phyloP scores from a whole-genome alignment of 495 filamentous ascomycete genomes.

The Emericellopsis terricola region DNA sequence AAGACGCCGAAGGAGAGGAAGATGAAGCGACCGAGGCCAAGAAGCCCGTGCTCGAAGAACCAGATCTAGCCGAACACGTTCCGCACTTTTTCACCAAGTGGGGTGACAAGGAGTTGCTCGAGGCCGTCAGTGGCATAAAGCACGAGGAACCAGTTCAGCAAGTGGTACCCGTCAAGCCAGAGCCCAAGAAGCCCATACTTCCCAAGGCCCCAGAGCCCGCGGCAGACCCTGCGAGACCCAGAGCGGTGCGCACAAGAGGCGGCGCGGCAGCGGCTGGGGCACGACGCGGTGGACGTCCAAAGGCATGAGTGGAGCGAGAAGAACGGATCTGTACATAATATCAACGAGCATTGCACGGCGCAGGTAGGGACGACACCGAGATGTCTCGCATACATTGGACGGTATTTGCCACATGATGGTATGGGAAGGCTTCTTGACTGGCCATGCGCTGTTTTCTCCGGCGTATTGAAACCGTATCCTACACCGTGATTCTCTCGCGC shows the following conservation, averaged over 20 bases:
- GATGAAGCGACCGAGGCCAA: neutral
- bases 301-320: no score
- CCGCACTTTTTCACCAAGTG: slow-evolving; percentile 15
- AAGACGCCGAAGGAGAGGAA: neutral
- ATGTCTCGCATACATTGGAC: no score
- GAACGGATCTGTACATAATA: no score
- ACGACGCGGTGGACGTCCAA: neutral
- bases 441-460: no score
- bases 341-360: neutral
- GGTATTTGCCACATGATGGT: no score
- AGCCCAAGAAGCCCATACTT: slow-evolving; percentile 4
- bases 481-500: no score
- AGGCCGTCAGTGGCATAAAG: slow-evolving; percentile 16
- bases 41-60: slow-evolving; percentile 1
- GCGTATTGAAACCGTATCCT: no score
- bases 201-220: slow-evolving; percentile 7
- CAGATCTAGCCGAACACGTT: slow-evolving; percentile 11
- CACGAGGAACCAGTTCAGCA: neutral
- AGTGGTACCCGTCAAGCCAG: no score
- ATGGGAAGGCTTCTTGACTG: no score
- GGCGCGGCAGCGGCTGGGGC: neutral
- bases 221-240: neutral
- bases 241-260: neutral
- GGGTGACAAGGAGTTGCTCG: slow-evolving; percentile 19
- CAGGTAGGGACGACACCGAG: no score